Evolutionary conservation across 2,329 filamentous ascomycete species (phyloP).

Genomic region (Furcasterigmium furcatum): DNA sequence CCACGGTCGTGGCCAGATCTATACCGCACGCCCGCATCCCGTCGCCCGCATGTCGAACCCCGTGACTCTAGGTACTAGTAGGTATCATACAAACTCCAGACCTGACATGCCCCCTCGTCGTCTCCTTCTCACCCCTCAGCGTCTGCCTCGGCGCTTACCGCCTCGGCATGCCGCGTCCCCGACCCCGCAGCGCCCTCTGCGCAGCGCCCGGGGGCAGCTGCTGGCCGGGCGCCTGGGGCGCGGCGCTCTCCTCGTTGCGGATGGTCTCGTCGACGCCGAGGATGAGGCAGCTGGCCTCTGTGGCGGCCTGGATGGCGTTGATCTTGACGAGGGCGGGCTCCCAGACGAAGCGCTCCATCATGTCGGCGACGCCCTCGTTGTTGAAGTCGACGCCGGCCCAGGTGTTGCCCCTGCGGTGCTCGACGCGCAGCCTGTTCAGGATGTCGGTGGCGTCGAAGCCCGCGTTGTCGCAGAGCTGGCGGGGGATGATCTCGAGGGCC

Average conservation of each 20-base stretch:
- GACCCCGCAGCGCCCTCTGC: slow-evolving; percentile 79
- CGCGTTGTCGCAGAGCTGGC: slow-evolving; percentile 97
- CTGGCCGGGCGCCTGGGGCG: slow-evolving; percentile 76
- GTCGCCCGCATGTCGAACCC: not conserved
- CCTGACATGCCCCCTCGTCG: slow-evolving; percentile 9
- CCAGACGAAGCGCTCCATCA: slow-evolving; percentile 96
- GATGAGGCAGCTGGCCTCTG: slow-evolving; percentile 93
- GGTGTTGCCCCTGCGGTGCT: slow-evolving; percentile 87
- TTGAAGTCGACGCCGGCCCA: slow-evolving; percentile 97
- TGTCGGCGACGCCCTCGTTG: slow-evolving; percentile 88
- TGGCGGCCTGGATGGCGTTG: slow-evolving; percentile 94
- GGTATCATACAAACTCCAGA: slow-evolving; percentile 16
- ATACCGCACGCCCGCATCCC: not conserved
- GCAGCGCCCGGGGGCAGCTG: slow-evolving; percentile 77
- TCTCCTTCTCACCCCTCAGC: not conserved
- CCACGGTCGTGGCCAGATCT: too few relatives aligned
- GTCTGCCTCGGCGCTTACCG: slow-evolving; percentile 46
- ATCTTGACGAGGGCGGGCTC: slow-evolving; percentile 94
- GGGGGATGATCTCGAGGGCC: slow-evolving; percentile 92
- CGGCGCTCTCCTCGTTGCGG: slow-evolving; percentile 89
- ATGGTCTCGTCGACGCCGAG: slow-evolving; percentile 98
- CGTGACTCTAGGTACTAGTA: slow-evolving; percentile 4
- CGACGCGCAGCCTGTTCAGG: slow-evolving; percentile 90
- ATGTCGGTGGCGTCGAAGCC: slow-evolving; percentile 98
- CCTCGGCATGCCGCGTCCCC: slow-evolving; percentile 87